Conservation (phyloP, 108 stramenopile species). For the Skeletonema grethae region DNA sequence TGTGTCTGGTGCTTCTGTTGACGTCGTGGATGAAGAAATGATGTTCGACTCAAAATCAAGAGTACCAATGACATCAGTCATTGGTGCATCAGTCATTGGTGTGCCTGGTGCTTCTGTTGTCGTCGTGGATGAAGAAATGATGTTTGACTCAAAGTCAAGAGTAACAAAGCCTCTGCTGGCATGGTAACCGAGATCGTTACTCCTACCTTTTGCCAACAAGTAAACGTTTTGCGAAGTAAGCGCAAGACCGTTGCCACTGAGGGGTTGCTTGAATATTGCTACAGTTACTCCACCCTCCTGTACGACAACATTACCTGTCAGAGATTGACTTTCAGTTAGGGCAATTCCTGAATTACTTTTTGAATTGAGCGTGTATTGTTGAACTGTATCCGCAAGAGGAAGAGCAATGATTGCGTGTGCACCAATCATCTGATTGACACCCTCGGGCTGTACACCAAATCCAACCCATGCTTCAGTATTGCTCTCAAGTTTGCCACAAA, state of each 20-base stretch:
- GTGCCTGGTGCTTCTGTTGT: not conserved
- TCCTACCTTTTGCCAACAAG: not conserved
- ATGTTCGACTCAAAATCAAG: slow-evolving; percentile 21
- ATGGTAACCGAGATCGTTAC: slow-evolving; percentile 21
- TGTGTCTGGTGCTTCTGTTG: slow-evolving; percentile 6
- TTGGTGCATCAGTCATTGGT: too few relatives aligned
- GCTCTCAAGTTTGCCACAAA: not conserved
- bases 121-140: not conserved
- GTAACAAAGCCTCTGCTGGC: slow-evolving; percentile 1
- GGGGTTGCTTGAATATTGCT: slow-evolving; percentile 55
- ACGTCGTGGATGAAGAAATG: not conserved
- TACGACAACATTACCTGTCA: slow-evolving; percentile 40
- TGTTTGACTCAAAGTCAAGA: slow-evolving; percentile 20
- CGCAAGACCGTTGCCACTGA: slow-evolving; percentile 39
- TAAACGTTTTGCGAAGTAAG: not conserved
- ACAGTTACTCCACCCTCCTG: slow-evolving; percentile 47
- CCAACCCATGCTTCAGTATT: not conserved
- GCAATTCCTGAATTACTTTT: slow-evolving; percentile 16
- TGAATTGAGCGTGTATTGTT: slow-evolving; percentile 54
- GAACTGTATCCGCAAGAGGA: slow-evolving; percentile 19
- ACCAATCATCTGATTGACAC: slow-evolving; percentile 21
- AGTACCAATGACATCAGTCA: too few relatives aligned
- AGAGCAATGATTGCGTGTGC: slow-evolving; percentile 31
- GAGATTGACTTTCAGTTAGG: slow-evolving; percentile 46
- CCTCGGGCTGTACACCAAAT: slow-evolving; percentile 1